Evolutionary conservation across 2,329 filamentous ascomycete genomes (phyloP), one percentile per base, ranked within the genome.

Genomic region (Allantophomopsis lycopodina): DNA sequence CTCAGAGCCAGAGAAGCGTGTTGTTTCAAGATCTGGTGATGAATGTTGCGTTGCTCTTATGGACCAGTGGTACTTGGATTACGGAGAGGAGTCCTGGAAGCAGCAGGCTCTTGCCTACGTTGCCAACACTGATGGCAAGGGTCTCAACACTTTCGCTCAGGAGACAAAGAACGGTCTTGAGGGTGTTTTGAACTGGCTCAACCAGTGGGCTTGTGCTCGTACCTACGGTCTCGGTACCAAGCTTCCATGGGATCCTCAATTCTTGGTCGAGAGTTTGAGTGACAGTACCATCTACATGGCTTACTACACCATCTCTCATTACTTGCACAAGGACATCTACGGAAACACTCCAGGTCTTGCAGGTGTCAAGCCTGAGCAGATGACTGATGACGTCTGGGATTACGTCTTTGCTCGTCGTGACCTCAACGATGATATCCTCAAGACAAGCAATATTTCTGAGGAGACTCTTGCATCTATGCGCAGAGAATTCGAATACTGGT

Each of bases 21-120:
- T 96, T 48, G 76, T 93, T 44, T 89, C 82, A 55, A 74, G 91
- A 60, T 93, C 84, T 50, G 85, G 81, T 20, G 89, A 96, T 55
- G 85, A 93, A 50, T 96, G 91, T 57, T 87, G 94, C 42, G 89
- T 91, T 43, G 83, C 87, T 21, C 79, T 89, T 48, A 78, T 96
- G 55, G 89, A 95, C 52, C 91, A 98, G 62, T 98, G 91, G 88
- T 98, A 94, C 64, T 68, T 98, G 52, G 89, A 95, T 63, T 98
- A 98, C 55, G 91, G 91, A 45, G 83, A 88, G 62, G 84, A 85
- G 34, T 72, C 79, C 37, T 96, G 91, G 91, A 83, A 83, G 55
- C 64, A 83, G 46, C 68, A 73, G 34, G 85, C 83, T 12, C 66
- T 88, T 40, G 71, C 79, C 48, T 79, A 83, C 56, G 76, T 94